A percentile compares a stretch with the other conserved stretches of the same genome.
Evolutionary conservation across 1,284 basidiomycete species (phyloP).

Genomic region (Melampsora larici-populina): DNA sequence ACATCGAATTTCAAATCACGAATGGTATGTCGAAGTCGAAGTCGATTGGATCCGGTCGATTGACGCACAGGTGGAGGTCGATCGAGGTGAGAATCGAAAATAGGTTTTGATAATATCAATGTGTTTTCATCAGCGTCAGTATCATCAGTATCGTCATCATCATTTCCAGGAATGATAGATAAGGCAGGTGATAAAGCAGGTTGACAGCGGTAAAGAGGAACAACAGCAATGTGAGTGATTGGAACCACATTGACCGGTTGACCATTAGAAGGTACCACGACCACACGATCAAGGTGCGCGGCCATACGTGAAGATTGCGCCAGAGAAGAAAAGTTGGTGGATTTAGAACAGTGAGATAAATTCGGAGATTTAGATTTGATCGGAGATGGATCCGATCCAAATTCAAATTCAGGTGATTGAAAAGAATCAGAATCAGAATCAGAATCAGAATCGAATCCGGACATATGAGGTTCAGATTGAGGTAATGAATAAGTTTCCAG

Average conservation of each 20-base stretch:
- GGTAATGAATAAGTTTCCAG: too few species aligned
- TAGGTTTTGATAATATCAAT: background rate
- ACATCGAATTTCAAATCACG: background rate
- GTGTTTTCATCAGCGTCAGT: too few species aligned
- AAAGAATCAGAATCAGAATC: too few species aligned
- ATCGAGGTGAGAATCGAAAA: background rate
- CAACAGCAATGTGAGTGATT: conserved; percentile 17
- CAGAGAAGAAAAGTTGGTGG: background rate
- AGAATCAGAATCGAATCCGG: too few species aligned
- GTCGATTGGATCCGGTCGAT: background rate
- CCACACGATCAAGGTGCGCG: background rate
- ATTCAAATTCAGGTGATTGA: too few species aligned
- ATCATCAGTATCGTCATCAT: too few species aligned
- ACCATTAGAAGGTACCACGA: background rate
- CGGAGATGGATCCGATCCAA: too few species aligned
- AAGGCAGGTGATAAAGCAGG: conserved; percentile 15
- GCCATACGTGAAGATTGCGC: background rate
- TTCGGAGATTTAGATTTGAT: too few species aligned
- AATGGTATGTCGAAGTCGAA: background rate
- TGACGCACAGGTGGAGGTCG: background rate
- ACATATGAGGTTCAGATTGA: too few species aligned
- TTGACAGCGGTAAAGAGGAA: conserved; percentile 29
- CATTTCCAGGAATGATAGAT: background rate
- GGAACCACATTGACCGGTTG: background rate
- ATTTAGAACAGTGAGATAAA: too few species aligned